These are phyloP conservation scores for Aureobasidium sp. DNA, from an alignment of 2,329 filamentous ascomycete genomes.

Conservation along the genomic window DNA sequence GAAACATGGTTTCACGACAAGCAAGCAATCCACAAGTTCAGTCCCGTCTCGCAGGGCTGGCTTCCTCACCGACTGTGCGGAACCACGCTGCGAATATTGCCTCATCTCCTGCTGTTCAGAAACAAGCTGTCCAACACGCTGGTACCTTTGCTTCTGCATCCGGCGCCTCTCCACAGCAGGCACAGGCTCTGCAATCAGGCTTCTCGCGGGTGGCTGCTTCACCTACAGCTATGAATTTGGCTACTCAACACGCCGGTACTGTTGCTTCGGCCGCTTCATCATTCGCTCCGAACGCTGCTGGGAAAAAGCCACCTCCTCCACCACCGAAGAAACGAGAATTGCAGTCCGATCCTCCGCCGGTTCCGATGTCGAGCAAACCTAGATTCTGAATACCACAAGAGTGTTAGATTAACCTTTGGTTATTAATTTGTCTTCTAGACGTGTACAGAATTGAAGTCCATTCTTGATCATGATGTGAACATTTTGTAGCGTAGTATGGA, in stretches of 20 bases:
- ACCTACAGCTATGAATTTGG: not conserved
- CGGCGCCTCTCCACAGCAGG: constrained; percentile 1
- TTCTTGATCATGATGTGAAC: not conserved
- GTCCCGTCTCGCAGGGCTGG: constrained; percentile 52
- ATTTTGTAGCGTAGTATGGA: not conserved
- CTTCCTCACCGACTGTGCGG: constrained; percentile 43
- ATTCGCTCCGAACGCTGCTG: constrained; percentile 20
- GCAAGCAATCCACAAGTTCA: constrained; percentile 56
- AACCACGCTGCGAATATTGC: not conserved
- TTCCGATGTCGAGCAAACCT: constrained; percentile 51
- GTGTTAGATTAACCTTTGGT: not conserved
- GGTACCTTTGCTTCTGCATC: not conserved
- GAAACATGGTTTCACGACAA: constrained; percentile 18
- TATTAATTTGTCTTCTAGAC: not conserved
- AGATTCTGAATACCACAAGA: constrained; percentile 17
- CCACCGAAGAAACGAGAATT: constrained; percentile 47
- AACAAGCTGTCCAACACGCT: constrained; percentile 4
- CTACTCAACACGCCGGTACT: not conserved
- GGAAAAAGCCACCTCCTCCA: constrained; percentile 47
- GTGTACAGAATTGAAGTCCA: not conserved
- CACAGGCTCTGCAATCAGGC: constrained; percentile 2
- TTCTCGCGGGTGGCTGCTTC: constrained; percentile 3
- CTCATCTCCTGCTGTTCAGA: not conserved
- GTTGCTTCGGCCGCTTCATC: constrained; percentile 14
- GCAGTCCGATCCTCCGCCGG: constrained; percentile 41